phyloP scores from a whole-genome alignment of 2,329 filamentous ascomycete genomes.

The Trichoderma breve region DNA sequence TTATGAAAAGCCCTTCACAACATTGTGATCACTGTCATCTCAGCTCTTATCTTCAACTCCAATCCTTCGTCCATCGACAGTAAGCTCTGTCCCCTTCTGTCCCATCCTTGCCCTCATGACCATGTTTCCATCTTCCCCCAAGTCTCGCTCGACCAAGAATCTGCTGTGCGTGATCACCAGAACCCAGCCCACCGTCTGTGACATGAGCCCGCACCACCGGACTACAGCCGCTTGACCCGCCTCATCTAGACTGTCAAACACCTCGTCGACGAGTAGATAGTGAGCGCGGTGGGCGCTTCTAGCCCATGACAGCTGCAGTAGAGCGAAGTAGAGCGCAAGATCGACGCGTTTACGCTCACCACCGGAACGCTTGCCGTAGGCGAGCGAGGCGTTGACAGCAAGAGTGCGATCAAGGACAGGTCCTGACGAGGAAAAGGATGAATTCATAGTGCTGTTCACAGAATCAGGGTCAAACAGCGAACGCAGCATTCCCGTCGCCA shows the following conservation, averaged over 20 bases:
- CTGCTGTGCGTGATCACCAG: conserved; percentile 26
- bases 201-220: conserved; percentile 23
- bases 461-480: conserved; percentile 23
- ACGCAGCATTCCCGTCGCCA: conserved; percentile 24
- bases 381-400: conserved; percentile 19
- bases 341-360: conserved; percentile 27
- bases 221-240: conserved; percentile 23
- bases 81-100: conserved; percentile 21
- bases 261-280: conserved; percentile 26
- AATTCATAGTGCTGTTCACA: background rate
- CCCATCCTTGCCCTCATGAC: conserved; percentile 24
- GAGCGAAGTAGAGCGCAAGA: conserved; percentile 27
- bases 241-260: conserved; percentile 26
- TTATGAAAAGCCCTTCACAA: background rate
- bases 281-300: conserved; percentile 24
- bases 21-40: background rate
- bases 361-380: conserved; percentile 24
- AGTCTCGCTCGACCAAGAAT: conserved; percentile 22
- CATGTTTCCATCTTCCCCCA: conserved; percentile 11
- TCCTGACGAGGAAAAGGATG: background rate
- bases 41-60: background rate
- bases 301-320: conserved; percentile 22
- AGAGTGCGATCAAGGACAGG: conserved; percentile 21
- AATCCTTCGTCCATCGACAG: conserved; percentile 21
- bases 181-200: conserved; percentile 22